Evolutionary conservation across 1,284 basidiomycete species (phyloP).

Genomic region (Puccinia horiana): DNA sequence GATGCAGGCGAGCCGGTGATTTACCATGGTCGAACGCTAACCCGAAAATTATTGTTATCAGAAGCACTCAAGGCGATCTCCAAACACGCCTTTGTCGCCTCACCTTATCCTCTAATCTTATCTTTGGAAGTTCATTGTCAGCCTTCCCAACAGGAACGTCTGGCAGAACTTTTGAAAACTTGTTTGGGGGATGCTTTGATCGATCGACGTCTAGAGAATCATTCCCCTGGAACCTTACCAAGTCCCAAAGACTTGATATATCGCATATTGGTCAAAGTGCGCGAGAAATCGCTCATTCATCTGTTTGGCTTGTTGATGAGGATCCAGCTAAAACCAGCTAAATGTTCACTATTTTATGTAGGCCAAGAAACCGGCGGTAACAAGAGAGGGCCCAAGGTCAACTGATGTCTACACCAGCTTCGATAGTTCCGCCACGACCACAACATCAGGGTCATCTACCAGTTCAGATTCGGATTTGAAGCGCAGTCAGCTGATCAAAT

Average conservation of each 20-base stretch:
- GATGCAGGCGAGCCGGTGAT: conserved; percentile 74
- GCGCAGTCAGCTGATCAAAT: conserved; percentile 49
- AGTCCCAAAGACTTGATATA: conserved; percentile 83
- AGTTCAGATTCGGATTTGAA: conserved; percentile 55
- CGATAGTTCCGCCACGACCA: conserved; percentile 15
- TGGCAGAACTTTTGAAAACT: conserved; percentile 75
- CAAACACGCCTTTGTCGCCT: conserved; percentile 89
- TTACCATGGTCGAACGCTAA: conserved; percentile 89
- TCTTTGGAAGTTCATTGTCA: conserved; percentile 91
- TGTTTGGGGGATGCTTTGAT: conserved; percentile 78
- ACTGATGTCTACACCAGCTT: not conserved
- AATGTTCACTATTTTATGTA: conserved; percentile 2
- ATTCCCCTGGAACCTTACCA: conserved; percentile 66
- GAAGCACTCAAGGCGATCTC: conserved; percentile 83
- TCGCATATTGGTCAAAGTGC: conserved; percentile 77
- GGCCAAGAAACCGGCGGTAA: conserved; percentile 28
- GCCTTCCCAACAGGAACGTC: conserved; percentile 75
- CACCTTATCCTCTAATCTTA: conserved; percentile 90
- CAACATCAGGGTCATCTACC: conserved; percentile 52
- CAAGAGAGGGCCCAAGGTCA: not conserved
- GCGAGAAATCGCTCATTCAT: not conserved
- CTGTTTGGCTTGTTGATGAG: not conserved
- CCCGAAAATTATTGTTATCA: conserved; percentile 77
- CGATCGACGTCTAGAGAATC: conserved; percentile 65
- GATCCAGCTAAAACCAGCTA: not conserved